A percentile compares a stretch with the other conserved stretches of the same genome.
phyloP scores from a whole-genome alignment of 352 stramenopile species.

The Pythium aristosporum region DNA sequence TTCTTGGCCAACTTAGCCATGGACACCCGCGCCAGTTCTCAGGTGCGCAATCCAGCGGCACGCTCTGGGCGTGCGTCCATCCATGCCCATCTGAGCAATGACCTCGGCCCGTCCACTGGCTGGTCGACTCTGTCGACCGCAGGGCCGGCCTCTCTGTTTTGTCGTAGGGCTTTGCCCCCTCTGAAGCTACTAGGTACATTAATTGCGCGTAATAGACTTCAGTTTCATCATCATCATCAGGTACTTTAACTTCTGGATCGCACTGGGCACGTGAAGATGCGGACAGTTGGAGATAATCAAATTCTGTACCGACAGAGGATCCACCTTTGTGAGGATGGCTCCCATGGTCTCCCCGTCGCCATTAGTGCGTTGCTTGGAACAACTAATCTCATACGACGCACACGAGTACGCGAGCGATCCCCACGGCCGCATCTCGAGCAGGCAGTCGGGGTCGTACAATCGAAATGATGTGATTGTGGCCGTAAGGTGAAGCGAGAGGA shows the following conservation, averaged over 20 bases:
- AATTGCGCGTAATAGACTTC: no score
- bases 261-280: neutral
- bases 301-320: neutral
- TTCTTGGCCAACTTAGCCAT: no score
- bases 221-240: constrained; percentile 2
- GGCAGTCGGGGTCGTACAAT: constrained; percentile 3
- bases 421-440: constrained; percentile 26
- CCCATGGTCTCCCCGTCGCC: neutral
- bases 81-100: no score
- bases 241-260: neutral
- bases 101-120: no score
- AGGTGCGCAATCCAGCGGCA: no score
- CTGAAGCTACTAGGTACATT: no score
- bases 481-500: constrained; percentile 13
- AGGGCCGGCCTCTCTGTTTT: no score
- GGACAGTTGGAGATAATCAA: constrained; percentile 11
- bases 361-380: neutral
- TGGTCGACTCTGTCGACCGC: no score
- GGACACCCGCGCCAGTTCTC: no score
- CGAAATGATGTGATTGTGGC: neutral
- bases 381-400: constrained; percentile 24
- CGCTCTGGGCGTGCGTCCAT: no score
- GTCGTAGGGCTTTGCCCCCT: no score
- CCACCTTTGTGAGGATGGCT: neutral
- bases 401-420: constrained; percentile 18